phyloP scores from a whole-genome alignment of 768 basidiomycete species.

The Pleurotus giganteus region DNA sequence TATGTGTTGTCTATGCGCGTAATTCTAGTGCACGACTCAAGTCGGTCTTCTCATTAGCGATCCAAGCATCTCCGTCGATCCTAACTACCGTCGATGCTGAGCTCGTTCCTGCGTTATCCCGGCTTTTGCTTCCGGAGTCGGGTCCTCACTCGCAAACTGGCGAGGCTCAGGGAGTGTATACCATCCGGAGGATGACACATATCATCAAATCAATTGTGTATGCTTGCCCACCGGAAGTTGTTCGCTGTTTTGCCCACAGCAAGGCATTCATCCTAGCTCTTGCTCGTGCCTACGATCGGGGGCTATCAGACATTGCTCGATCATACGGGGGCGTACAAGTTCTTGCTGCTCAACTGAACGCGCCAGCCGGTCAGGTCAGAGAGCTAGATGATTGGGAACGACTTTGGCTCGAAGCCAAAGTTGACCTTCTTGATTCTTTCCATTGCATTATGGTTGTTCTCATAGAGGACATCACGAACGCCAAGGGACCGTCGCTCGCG shows the following conservation, averaged over 20 bases:
- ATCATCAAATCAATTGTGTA: conserved; percentile 55
- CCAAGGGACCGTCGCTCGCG: conserved; percentile 40
- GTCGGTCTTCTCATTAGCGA: conserved; percentile 39
- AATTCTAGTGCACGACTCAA: conserved; percentile 43
- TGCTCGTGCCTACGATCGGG: conserved; percentile 58
- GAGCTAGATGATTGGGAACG: conserved; percentile 64
- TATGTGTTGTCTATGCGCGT: conserved; percentile 54
- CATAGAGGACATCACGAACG: conserved; percentile 44
- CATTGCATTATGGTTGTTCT: conserved; percentile 55
- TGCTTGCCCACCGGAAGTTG: conserved; percentile 43
- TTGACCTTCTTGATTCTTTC: conserved; percentile 66
- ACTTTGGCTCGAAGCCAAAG: conserved; percentile 73
- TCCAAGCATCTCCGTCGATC: conserved; percentile 30
- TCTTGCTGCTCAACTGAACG: conserved; percentile 24
- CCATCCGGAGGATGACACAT: conserved; percentile 60
- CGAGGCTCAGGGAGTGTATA: conserved; percentile 52
- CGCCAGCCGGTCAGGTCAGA: conserved; percentile 21
- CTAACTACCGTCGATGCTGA: conserved; percentile 35
- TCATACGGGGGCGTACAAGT: conserved; percentile 56
- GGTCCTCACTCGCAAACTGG: conserved; percentile 22
- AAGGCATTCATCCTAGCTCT: conserved; percentile 54
- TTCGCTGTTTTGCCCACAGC: conserved; percentile 50
- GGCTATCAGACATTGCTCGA: conserved; percentile 50
- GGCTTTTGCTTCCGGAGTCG: conserved; percentile 30
- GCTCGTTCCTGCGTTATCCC: conserved; percentile 56